A percentile compares a stretch with the other conserved stretches of the same genome.
Evolutionary conservation across 164 flowering plant genomes (phyloP).

Genomic region (Macadamia tetraphylla): DNA sequence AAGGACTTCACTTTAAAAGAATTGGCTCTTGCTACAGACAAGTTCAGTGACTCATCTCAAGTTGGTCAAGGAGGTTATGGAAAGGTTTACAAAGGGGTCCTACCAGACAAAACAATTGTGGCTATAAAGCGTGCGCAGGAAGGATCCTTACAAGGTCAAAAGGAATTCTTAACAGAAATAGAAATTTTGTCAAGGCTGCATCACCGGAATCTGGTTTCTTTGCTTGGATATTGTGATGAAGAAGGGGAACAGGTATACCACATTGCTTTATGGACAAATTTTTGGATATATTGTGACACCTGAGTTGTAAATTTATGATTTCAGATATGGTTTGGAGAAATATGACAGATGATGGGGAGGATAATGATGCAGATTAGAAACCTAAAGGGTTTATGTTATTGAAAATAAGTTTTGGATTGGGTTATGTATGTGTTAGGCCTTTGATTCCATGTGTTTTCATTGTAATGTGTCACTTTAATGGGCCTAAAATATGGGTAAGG

Average conservation of each 20-base stretch:
- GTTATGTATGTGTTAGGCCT: too few species aligned
- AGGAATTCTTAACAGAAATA: conserved; percentile 20
- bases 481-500: too few species aligned
- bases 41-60: conserved; percentile 9
- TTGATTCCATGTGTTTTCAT: too few species aligned
- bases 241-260: conserved; percentile 18
- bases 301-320: too few species aligned
- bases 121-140: conserved; percentile 19
- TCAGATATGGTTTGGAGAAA: too few species aligned
- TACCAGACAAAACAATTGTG: conserved; percentile 14
- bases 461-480: too few species aligned
- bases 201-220: conserved; percentile 19
- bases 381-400: too few species aligned
- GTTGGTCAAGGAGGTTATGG: conserved; percentile 22
- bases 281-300: not conserved
- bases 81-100: conserved; percentile 18
- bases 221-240: conserved; percentile 21
- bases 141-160: conserved; percentile 20
- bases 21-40: conserved; percentile 14
- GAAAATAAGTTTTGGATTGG: too few species aligned
- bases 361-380: too few species aligned
- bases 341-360: too few species aligned
- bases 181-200: conserved; percentile 18
- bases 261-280: conserved; percentile 1
- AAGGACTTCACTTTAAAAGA: conserved; percentile 12